Evolutionary conservation across 2,329 filamentous ascomycete species (phyloP).

Genomic region (Colletotrichum neosansevieriae): DNA sequence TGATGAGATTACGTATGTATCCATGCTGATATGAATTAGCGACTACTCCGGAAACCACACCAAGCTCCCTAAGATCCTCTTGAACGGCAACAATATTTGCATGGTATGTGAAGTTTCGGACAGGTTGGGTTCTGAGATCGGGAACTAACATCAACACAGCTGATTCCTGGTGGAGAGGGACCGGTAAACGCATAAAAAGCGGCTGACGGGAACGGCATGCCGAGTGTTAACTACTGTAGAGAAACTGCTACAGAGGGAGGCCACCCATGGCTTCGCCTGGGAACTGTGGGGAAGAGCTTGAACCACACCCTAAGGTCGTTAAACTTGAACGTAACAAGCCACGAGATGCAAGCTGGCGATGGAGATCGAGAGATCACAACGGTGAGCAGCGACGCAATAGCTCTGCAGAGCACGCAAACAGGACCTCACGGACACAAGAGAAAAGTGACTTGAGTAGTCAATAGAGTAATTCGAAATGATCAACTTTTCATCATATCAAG

Average conservation of each 20-base stretch:
- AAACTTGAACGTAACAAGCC: background rate
- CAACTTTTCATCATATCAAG: conserved; percentile 16
- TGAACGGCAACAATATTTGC: conserved; percentile 99
- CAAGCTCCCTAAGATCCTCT: conserved; percentile 91
- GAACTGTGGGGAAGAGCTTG: background rate
- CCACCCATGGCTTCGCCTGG: background rate
- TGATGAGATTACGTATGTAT: background rate
- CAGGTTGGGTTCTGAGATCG: fast-evolving
- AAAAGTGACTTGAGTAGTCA: conserved; percentile 4
- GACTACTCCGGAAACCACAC: conserved; percentile 91
- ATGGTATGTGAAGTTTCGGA: conserved; percentile 74
- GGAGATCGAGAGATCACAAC: background rate
- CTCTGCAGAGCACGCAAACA: background rate
- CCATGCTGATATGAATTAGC: conserved; percentile 62
- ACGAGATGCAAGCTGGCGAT: background rate
- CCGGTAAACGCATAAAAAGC: conserved; percentile 54
- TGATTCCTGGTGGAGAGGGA: conserved; percentile 83
- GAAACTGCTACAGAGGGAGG: too few species aligned
- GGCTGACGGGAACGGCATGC: background rate
- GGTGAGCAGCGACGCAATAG: background rate
- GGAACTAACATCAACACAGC: conserved; percentile 57
- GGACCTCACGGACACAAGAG: conserved; percentile 5
- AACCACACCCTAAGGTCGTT: background rate
- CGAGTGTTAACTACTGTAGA: too few species aligned
- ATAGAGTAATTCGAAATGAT: conserved; percentile 33